A percentile compares a stretch with the other conserved stretches of the same genome.
Evolutionary conservation across 2,329 filamentous ascomycete genomes (phyloP).

Genomic region (Aspergillus sp.): DNA sequence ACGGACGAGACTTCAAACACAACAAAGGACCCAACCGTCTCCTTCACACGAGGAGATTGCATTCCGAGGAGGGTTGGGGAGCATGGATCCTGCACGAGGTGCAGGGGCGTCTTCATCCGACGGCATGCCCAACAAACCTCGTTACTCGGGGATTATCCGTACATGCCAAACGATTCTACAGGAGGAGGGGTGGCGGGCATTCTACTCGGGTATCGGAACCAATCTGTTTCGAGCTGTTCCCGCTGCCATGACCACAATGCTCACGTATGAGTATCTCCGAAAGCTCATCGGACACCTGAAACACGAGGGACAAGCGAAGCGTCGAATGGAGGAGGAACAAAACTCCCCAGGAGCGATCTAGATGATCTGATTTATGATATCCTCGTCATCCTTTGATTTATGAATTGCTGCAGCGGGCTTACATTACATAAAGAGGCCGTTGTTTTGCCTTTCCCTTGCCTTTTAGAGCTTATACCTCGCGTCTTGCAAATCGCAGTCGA

Average conservation of each 20-base stretch:
- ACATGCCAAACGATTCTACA: slow-evolving; percentile 81
- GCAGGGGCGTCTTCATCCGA: slow-evolving; percentile 51
- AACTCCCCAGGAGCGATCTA: slow-evolving; percentile 21
- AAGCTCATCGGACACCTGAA: slow-evolving; percentile 55
- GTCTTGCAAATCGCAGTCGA: background rate
- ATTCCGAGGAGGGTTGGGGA: slow-evolving; percentile 42
- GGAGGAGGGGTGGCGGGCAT: slow-evolving; percentile 94
- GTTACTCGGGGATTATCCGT: slow-evolving; percentile 75
- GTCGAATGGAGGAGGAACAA: slow-evolving; percentile 22
- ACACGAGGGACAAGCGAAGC: slow-evolving; percentile 47
- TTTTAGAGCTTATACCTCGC: background rate
- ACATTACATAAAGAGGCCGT: background rate
- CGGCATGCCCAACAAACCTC: slow-evolving; percentile 54
- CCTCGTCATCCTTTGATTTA: background rate
- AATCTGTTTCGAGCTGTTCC: slow-evolving; percentile 97
- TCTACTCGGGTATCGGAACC: slow-evolving; percentile 95
- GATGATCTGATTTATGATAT: slow-evolving; percentile 13
- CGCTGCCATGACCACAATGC: slow-evolving; percentile 93
- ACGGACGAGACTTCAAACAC: slow-evolving; percentile 88
- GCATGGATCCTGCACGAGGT: slow-evolving; percentile 47
- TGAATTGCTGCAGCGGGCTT: background rate
- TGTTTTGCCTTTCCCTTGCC: background rate
- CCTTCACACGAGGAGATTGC: slow-evolving; percentile 53
- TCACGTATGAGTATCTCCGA: slow-evolving; percentile 84
- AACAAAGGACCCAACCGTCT: slow-evolving; percentile 64